phyloP scores from a whole-genome alignment of 1,284 basidiomycete species.

The Marasmius tenuissimus region DNA sequence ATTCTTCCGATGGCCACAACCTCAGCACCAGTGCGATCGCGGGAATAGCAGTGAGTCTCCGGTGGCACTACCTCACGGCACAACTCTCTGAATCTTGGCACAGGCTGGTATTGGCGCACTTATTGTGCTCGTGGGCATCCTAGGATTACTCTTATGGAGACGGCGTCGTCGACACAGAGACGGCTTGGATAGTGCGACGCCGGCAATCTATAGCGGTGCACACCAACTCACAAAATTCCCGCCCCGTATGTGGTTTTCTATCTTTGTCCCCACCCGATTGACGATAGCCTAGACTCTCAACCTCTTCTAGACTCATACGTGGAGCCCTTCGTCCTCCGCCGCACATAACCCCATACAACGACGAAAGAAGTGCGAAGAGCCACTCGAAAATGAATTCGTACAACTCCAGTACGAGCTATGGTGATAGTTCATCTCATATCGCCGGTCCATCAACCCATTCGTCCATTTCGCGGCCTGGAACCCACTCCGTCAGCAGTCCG shows the following conservation, averaged over 20 bases:
- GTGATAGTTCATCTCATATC: background rate
- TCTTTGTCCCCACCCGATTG: background rate
- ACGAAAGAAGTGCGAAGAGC: background rate
- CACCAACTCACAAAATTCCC: background rate
- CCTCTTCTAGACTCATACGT: slow-evolving; percentile 3
- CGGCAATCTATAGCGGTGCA: background rate
- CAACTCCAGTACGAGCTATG: background rate
- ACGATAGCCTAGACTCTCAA: background rate
- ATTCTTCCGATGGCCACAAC: background rate
- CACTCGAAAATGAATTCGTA: background rate
- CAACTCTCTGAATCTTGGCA: too few species aligned
- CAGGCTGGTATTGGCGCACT: background rate
- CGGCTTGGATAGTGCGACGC: background rate
- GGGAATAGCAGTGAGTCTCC: slow-evolving; percentile 6
- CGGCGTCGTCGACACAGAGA: background rate
- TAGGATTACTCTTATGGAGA: background rate
- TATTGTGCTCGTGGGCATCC: background rate
- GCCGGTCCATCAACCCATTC: background rate
- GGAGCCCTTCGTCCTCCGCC: slow-evolving; percentile 1
- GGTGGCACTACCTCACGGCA: background rate
- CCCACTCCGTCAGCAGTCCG: background rate
- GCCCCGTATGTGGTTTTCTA: background rate
- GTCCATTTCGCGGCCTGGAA: background rate
- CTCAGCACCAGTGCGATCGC: slow-evolving; percentile 4
- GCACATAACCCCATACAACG: background rate